These are phyloP conservation scores for Trichoderma semiorbis DNA, from an alignment of 2,329 filamentous ascomycete species.

Conservation along the genomic window DNA sequence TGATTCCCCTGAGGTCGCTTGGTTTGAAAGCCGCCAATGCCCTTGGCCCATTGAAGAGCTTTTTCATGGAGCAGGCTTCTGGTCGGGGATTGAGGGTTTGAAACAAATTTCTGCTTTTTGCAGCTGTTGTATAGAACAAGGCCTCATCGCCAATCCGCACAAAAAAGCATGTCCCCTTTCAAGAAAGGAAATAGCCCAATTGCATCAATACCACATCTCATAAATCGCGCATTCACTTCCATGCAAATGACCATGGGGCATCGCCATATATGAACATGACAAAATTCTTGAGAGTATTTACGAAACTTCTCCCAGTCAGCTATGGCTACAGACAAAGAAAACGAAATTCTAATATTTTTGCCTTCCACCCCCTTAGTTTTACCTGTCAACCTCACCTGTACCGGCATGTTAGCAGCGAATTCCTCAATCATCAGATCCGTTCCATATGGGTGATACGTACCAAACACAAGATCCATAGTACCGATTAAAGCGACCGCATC, in stretches of 20 bases:
- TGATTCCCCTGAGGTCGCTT: conserved; percentile 74
- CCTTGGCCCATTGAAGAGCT: conserved; percentile 71
- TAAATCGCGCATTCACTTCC: background rate
- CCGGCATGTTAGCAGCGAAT: conserved; percentile 32
- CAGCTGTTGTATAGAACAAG: background rate
- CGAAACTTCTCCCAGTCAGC: conserved; percentile 34
- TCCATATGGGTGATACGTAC: conserved; percentile 44
- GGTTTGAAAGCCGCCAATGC: conserved; percentile 75
- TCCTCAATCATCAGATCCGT: background rate
- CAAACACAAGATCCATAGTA: conserved; percentile 86
- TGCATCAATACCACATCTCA: background rate
- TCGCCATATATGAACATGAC: conserved; percentile 22
- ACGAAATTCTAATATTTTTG: conserved; percentile 22
- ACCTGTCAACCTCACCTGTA: conserved; percentile 60
- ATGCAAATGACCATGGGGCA: background rate
- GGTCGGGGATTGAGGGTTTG: conserved; percentile 50
- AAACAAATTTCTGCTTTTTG: conserved; percentile 21
- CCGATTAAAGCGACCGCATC: conserved; percentile 96
- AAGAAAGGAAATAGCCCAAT: background rate
- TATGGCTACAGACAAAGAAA: conserved; percentile 42
- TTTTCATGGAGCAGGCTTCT: conserved; percentile 75
- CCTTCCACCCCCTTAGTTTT: conserved; percentile 36
- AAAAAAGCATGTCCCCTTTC: background rate
- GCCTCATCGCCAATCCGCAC: background rate
- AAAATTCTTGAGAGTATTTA: conserved; percentile 37